Percentiles rank a stretch among this genome's conserved stretches.
These are phyloP conservation scores for Boletus tomentosulus DNA, from an alignment of 768 basidiomycete genomes.

Conservation along the genomic window DNA sequence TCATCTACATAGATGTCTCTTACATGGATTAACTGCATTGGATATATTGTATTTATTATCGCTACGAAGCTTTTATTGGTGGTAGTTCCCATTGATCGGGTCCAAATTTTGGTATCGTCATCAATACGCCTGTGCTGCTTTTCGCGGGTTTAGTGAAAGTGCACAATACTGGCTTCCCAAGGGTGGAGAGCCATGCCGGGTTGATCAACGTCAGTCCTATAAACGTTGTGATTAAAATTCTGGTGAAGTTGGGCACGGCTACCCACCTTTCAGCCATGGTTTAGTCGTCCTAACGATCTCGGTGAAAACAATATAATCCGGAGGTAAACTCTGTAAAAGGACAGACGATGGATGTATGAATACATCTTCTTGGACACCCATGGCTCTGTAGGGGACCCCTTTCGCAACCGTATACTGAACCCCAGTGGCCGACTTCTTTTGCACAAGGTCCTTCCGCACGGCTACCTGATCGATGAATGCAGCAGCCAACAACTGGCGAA, in stretches of 20 bases:
- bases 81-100: conserved; percentile 87
- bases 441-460: conserved; percentile 77
- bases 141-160: conserved; percentile 85
- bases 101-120: conserved; percentile 83
- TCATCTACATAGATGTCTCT: conserved; percentile 7
- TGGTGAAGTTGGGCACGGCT: neutral
- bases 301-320: conserved; percentile 81
- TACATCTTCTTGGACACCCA: conserved; percentile 81
- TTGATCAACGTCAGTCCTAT: conserved; percentile 82
- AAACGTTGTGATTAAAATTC: conserved; percentile 2
- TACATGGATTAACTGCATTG: conserved; percentile 7
- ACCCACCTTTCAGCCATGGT: conserved; percentile 76
- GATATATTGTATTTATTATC: conserved; percentile 21
- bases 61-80: conserved; percentile 35
- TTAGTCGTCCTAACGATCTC: conserved; percentile 76
- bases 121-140: conserved; percentile 58
- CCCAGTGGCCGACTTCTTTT: conserved; percentile 54
- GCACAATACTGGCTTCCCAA: conserved; percentile 79
- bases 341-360: conserved; percentile 92
- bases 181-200: conserved; percentile 77
- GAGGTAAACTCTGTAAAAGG: conserved; percentile 61
- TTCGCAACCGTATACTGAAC: conserved; percentile 69
- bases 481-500: conserved; percentile 83
- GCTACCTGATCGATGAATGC: conserved; percentile 96
- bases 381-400: conserved; percentile 77